These are phyloP conservation scores for Neurospora sp. DNA, from an alignment of 495 filamentous ascomycete genomes.

Conservation along the genomic window DNA sequence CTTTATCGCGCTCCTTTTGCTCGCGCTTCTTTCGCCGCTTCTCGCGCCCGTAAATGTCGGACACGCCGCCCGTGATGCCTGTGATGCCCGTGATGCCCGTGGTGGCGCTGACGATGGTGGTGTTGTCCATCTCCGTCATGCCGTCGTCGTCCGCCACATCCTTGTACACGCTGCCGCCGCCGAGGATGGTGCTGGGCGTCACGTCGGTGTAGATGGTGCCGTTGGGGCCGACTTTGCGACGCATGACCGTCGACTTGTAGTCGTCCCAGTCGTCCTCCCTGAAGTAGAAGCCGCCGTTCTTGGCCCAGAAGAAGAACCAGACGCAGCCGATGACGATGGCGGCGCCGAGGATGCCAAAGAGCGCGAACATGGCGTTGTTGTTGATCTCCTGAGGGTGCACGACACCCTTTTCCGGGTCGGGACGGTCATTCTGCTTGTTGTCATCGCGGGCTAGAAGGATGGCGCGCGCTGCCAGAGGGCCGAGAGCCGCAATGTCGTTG, in stretches of 20 bases:
- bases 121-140: slow-evolving; percentile 33
- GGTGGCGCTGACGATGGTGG: slow-evolving; percentile 29
- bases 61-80: slow-evolving; percentile 37
- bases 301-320: slow-evolving; percentile 99
- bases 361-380: slow-evolving; percentile 68
- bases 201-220: slow-evolving; percentile 71
- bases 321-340: slow-evolving; percentile 65
- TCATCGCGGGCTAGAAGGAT: slow-evolving; percentile 29
- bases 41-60: slow-evolving; percentile 36
- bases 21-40: slow-evolving; percentile 38
- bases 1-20: slow-evolving; percentile 37
- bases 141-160: slow-evolving; percentile 44
- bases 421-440: background rate
- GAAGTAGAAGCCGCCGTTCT: slow-evolving; percentile 89
- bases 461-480: slow-evolving; percentile 30
- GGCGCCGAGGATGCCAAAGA: slow-evolving; percentile 78
- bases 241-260: slow-evolving; percentile 93
- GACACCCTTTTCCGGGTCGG: slow-evolving; percentile 38
- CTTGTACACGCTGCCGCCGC: slow-evolving; percentile 65
- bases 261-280: slow-evolving; percentile 86
- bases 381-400: slow-evolving; percentile 61
- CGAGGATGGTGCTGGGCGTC: slow-evolving; percentile 69
- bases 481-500: slow-evolving; percentile 19
- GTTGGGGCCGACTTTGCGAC: slow-evolving; percentile 72
- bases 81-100: slow-evolving; percentile 39